Evolutionary conservation across 306 rosid genomes (phyloP).

Genomic region (Citrullus amarus): DNA sequence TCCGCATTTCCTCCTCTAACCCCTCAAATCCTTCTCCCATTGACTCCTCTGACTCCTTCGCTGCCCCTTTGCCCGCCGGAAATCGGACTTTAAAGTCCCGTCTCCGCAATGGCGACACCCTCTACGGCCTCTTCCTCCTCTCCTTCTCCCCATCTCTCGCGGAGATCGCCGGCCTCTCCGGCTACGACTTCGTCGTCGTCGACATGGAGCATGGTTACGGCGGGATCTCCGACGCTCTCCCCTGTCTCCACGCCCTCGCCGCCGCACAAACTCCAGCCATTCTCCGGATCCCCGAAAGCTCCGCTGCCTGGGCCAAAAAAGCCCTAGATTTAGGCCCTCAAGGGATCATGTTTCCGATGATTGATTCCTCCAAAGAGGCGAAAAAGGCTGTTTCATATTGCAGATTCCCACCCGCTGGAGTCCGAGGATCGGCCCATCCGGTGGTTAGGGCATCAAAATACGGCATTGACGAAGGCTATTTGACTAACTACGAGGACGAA

Average conservation of each 20-base stretch:
- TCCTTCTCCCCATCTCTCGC: constrained; percentile 72
- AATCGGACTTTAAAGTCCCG: constrained; percentile 39
- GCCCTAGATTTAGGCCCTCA: constrained; percentile 82
- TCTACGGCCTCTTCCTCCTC: constrained; percentile 69
- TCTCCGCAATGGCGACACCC: constrained; percentile 54
- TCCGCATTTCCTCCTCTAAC: neutral
- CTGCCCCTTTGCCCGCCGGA: neutral
- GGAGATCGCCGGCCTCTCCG: constrained; percentile 65
- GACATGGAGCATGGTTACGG: constrained; percentile 92
- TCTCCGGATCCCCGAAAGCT: constrained; percentile 52
- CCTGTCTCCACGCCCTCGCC: constrained; percentile 62
- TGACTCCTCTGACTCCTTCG: constrained; percentile 22
- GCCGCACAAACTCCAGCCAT: constrained; percentile 54
- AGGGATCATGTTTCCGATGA: constrained; percentile 78
- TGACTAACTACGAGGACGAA: constrained; percentile 48
- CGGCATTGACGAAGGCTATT: constrained; percentile 67
- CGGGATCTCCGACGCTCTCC: constrained; percentile 45
- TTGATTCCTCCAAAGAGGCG: constrained; percentile 48
- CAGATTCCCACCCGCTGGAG: constrained; percentile 52
- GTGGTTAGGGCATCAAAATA: constrained; percentile 55
- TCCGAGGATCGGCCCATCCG: constrained; percentile 76
- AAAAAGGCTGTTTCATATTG: constrained; percentile 54
- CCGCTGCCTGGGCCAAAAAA: constrained; percentile 69
- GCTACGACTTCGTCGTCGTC: constrained; percentile 63
- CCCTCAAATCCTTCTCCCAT: constrained; percentile 9